Conservation (phyloP, 345 rosid genomes). For the Physaria fendleri region DNA sequence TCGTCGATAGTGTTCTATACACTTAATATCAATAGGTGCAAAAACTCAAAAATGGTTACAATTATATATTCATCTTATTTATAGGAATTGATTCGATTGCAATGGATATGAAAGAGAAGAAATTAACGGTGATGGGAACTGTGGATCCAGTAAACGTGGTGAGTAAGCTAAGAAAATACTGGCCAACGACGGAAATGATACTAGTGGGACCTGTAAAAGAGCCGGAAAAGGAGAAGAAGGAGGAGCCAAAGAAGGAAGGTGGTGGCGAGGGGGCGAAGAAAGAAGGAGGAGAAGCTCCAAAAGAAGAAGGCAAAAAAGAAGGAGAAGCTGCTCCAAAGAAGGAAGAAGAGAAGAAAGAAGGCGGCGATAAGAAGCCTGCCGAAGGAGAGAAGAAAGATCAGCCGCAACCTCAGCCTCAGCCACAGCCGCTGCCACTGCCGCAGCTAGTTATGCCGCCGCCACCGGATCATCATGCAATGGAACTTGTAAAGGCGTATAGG, state of each 20-base stretch:
- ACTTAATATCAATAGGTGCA: conserved; percentile 9
- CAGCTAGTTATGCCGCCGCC: conserved; percentile 21
- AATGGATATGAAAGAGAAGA: conserved; percentile 77
- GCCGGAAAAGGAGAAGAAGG: conserved; percentile 74
- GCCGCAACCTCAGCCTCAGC: conserved; percentile 27
- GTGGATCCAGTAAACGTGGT: conserved; percentile 69
- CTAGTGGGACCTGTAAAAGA: conserved; percentile 81
- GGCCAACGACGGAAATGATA: conserved; percentile 59
- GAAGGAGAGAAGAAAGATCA: conserved; percentile 39
- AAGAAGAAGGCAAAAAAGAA: conserved; percentile 56
- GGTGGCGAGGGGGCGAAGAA: conserved; percentile 41
- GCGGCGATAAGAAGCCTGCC: conserved; percentile 33
- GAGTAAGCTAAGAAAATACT: conserved; percentile 72
- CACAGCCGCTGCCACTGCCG: too few species aligned
- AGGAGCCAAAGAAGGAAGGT: conserved; percentile 56
- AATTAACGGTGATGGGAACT: conserved; percentile 61
- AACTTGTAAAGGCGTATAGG: conserved; percentile 76
- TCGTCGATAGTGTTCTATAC: neutral
- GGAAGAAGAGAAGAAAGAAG: conserved; percentile 37
- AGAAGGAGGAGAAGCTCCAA: conserved; percentile 46
- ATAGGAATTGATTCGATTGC: conserved; percentile 78
- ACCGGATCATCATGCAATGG: conserved; percentile 50
- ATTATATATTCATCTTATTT: neutral
- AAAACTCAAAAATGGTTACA: neutral
- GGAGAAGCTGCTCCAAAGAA: conserved; percentile 30